These are phyloP conservation scores for Xylariaceae sp. DNA, from an alignment of 2,329 filamentous ascomycete species.

Conservation along the genomic window DNA sequence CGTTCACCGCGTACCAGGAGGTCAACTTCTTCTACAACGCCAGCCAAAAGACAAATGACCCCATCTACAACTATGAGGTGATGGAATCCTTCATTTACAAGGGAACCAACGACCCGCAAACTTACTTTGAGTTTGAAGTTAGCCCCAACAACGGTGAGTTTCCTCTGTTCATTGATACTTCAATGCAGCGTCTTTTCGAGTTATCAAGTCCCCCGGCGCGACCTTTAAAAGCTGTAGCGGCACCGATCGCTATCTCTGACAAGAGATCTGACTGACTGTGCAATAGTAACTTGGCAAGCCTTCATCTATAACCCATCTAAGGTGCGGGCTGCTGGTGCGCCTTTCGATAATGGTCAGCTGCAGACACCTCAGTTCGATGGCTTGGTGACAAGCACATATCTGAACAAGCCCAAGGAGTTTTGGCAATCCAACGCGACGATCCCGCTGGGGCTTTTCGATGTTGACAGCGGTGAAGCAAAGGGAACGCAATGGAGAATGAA, in stretches of 20 bases:
- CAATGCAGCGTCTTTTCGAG: too few species aligned
- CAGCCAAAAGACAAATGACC: conserved; percentile 40
- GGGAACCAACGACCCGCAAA: conserved; percentile 43
- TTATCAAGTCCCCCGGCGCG: too few species aligned
- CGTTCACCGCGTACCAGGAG: conserved; percentile 44
- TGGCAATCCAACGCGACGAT: conserved; percentile 42
- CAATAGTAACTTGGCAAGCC: conserved; percentile 43
- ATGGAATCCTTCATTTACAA: conserved; percentile 48
- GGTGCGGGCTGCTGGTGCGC: conserved; percentile 36
- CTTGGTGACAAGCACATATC: conserved; percentile 36
- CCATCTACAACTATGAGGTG: conserved; percentile 47
- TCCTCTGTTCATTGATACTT: background rate
- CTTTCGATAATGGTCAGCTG: conserved; percentile 43
- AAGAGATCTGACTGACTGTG: background rate
- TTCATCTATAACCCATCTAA: conserved; percentile 50
- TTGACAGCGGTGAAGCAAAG: conserved; percentile 39
- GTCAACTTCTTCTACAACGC: conserved; percentile 44
- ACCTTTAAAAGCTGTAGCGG: too few species aligned
- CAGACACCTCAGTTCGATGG: conserved; percentile 39
- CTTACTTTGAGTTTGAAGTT: conserved; percentile 49
- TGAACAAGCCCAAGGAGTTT: conserved; percentile 33
- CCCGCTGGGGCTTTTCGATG: conserved; percentile 48
- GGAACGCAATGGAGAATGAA: conserved; percentile 50
- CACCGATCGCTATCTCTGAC: too few species aligned
- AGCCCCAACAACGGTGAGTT: conserved; percentile 40